phyloP scores from a whole-genome alignment of 257 asterid genomes.

The Scutellaria galericulata region DNA sequence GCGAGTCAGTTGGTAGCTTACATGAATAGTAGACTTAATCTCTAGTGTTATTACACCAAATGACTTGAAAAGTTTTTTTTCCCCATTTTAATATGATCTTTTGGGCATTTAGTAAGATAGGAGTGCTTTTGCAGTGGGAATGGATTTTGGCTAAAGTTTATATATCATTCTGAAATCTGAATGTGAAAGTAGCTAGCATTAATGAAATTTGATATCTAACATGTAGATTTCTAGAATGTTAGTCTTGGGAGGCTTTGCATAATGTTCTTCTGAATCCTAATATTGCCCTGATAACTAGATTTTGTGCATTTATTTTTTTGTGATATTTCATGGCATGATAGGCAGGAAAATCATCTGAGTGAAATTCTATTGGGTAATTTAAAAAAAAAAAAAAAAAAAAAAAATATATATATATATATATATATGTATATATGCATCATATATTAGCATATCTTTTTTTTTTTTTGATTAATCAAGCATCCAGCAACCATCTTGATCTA shows the following conservation, averaged over 20 bases:
- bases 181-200: not conserved
- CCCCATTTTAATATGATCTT: not conserved
- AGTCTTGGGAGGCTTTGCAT: slow-evolving; percentile 7
- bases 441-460: slow-evolving; percentile 10
- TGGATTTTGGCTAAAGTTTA: not conserved
- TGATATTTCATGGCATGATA: slow-evolving; percentile 11
- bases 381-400: too few relatives aligned
- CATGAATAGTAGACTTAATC: not conserved
- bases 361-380: slow-evolving; percentile 3
- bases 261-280: slow-evolving; percentile 10
- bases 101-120: slow-evolving; percentile 16
- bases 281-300: slow-evolving; percentile 9
- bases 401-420: too few relatives aligned
- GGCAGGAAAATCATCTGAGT: slow-evolving; percentile 2
- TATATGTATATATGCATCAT: not conserved
- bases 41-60: not conserved
- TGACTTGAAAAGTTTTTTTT: not conserved
- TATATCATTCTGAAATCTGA: slow-evolving; percentile 18
- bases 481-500: slow-evolving; percentile 28
- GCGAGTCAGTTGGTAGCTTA: not conserved
- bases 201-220: slow-evolving; percentile 7
- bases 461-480: slow-evolving; percentile 3
- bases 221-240: not conserved
- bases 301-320: slow-evolving; percentile 25
- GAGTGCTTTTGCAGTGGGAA: slow-evolving; percentile 4